Conservation (phyloP, 2,329 filamentous ascomycete species). For the Reticulascus tulasneorum region DNA sequence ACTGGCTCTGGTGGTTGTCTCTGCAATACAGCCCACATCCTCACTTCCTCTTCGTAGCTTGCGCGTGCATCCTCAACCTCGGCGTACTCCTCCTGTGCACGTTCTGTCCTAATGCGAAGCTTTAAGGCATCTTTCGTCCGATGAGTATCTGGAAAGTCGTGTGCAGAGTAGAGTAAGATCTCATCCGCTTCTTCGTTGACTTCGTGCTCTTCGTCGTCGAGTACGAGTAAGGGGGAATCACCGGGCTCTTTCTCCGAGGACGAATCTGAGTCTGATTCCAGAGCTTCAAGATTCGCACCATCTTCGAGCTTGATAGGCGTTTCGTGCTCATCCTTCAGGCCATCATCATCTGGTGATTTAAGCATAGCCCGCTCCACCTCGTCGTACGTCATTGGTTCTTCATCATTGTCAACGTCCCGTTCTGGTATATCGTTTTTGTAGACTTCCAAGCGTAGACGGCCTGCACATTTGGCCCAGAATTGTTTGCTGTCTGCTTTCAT, state of each 20-base stretch:
- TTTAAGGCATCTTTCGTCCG: constrained; percentile 31
- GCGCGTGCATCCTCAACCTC: constrained; percentile 36
- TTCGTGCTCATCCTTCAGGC: constrained; percentile 21
- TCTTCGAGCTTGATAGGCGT: background rate
- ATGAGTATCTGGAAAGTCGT: constrained; percentile 32
- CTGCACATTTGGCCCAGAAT: constrained; percentile 46
- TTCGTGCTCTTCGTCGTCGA: constrained; percentile 18
- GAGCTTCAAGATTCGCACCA: background rate
- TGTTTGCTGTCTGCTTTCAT: constrained; percentile 30
- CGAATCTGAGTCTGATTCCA: background rate
- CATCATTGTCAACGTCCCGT: constrained; percentile 12
- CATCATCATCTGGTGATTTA: too few relatives aligned
- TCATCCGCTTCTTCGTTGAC: constrained; percentile 37
- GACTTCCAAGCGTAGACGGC: constrained; percentile 47
- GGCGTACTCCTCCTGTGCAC: constrained; percentile 39
- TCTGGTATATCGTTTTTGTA: constrained; percentile 27
- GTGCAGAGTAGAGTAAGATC: constrained; percentile 35
- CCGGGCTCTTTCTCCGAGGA: background rate
- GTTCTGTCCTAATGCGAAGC: constrained; percentile 35
- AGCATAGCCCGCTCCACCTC: too few relatives aligned
- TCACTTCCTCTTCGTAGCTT: constrained; percentile 36
- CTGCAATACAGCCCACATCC: constrained; percentile 43
- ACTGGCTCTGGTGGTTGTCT: constrained; percentile 30
- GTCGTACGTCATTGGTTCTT: constrained; percentile 34
- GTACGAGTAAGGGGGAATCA: background rate